Conservation (phyloP, 257 asterid species). For the Linaria vulgaris region DNA sequence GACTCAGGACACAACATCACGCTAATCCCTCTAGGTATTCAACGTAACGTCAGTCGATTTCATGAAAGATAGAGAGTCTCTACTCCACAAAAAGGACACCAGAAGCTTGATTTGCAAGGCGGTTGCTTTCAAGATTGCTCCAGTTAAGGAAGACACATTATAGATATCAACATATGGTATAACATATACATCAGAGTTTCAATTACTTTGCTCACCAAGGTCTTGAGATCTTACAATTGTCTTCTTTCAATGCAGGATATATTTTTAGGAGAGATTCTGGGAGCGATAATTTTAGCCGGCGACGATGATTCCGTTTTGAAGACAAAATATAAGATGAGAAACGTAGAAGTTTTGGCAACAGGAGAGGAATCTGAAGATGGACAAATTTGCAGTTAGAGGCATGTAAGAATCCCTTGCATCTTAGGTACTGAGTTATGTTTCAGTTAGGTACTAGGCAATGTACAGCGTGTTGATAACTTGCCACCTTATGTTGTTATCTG, state of each 20-base stretch:
- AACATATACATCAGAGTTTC: background rate
- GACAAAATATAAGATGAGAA: constrained; percentile 34
- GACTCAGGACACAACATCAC: constrained; percentile 53
- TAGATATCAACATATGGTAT: constrained; percentile 72
- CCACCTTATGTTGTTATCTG: too few species aligned
- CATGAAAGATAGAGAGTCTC: constrained; percentile 31
- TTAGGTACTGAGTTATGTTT: too few species aligned
- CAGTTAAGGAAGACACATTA: constrained; percentile 40
- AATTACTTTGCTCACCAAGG: background rate
- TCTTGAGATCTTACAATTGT: background rate
- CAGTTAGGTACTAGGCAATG: too few species aligned
- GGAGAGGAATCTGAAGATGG: constrained; percentile 70
- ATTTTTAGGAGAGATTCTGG: constrained; percentile 77
- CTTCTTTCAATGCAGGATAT: constrained; percentile 45
- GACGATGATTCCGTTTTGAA: constrained; percentile 41
- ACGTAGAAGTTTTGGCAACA: constrained; percentile 41
- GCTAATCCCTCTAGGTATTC: constrained; percentile 63
- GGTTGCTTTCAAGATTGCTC: constrained; percentile 54
- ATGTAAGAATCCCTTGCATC: too few species aligned
- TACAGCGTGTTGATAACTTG: too few species aligned
- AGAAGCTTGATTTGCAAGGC: constrained; percentile 47
- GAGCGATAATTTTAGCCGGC: constrained; percentile 65
- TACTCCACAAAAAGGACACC: constrained; percentile 51
- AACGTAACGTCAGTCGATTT: constrained; percentile 47
- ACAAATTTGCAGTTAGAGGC: too few species aligned